Conservation (phyloP, 1,139 yeast species). For the Nakaseomyces nivariensis region DNA sequence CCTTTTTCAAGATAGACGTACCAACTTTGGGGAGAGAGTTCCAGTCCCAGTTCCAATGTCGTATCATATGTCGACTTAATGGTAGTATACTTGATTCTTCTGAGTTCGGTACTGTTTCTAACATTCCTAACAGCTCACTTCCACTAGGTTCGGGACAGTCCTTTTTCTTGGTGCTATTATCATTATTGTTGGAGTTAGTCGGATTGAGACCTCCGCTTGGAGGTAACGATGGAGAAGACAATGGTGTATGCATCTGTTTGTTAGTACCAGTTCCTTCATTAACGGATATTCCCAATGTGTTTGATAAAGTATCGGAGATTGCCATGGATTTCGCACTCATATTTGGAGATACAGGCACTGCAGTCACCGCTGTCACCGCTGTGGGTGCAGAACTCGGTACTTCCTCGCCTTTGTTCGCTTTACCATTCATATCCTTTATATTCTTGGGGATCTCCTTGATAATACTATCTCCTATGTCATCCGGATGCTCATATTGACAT, state of each 20-base stretch:
- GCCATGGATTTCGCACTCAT: neutral
- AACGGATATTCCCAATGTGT: neutral
- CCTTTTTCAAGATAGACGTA: conserved; percentile 5
- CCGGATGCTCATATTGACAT: conserved; percentile 2
- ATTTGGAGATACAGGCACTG: neutral
- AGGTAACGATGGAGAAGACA: neutral
- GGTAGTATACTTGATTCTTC: neutral
- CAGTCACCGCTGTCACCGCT: neutral
- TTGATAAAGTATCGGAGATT: neutral
- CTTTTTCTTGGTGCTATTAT: neutral
- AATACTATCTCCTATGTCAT: neutral
- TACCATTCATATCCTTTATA: neutral
- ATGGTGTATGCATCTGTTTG: neutral
- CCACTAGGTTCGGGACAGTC: neutral
- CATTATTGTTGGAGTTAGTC: neutral
- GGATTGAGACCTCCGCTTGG: neutral
- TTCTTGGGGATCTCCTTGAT: neutral
- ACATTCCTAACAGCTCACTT: neutral
- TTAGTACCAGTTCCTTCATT: neutral
- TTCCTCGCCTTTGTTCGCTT: neutral
- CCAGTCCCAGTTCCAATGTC: conserved; percentile 16
- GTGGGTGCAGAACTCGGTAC: neutral
- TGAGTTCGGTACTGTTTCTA: neutral
- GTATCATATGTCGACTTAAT: conserved; percentile 5
- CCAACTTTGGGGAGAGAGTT: conserved; percentile 14